Base-by-base conservation (phyloP, 495 filamentous ascomycete genomes). In the Cercophora scortea region DNA sequence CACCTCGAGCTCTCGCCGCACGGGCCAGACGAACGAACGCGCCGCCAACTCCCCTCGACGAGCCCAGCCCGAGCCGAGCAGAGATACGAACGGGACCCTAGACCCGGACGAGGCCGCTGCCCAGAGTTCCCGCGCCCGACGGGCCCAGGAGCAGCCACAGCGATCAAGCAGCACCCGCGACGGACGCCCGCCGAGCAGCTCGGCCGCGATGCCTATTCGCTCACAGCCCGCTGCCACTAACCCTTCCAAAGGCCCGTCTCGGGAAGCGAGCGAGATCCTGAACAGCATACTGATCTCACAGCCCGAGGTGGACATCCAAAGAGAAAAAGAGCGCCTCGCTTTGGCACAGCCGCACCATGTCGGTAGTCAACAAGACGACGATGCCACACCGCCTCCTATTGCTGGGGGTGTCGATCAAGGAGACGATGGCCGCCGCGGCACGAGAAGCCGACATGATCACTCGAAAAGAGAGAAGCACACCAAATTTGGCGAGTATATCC, bases 401-500 rank as follows among this genome's bases (percentile, higher is more conserved):
- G 74, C 78, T 9, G 73, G 75, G 7, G 50, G 50, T 15, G 71
- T 46, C 43, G 77, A 71, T 36, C 69, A 79, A n/a, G 79, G 84
- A 13, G 86, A 89, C 56, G 79, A 79, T 42, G 69, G 68, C 40
- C 79, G 82, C 19, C 78, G 79, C 19, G 78, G 77, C 13, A 75
- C 76, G 45, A 79, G 85, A 50, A 90, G 86, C 58, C 80, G 90
- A 33, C 89, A 95, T 57, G 89, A 95, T 60, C 86, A 91, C 69
- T 72, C 73, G 0, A 63, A 65, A 36, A 68, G 74, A 13, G 75
- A 80, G 45, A 97, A 94, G 71, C 88, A 90, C 53, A 90, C 84
- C 17, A 87, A 84, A 12, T 97, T 97, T 64, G 94, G 93, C 38
- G 88, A 95, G 25, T 99, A 96, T 63, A 89, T 93, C 51, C 76